These are phyloP conservation scores for Pichia sp. DNA, from an alignment of 1,139 yeast species.

Conservation along the genomic window DNA sequence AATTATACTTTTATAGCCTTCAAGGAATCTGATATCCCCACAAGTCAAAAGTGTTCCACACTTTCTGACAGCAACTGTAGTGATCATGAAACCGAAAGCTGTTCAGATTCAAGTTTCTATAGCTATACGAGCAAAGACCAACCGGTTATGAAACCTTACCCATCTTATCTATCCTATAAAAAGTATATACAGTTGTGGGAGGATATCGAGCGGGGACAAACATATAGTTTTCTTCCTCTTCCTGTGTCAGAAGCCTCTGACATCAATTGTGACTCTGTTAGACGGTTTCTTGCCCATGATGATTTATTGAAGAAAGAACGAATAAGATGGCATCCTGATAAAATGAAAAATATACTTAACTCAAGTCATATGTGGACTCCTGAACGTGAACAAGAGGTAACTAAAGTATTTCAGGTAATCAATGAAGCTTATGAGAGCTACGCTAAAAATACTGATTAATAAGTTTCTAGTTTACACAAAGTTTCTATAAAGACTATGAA, in stretches of 20 bases:
- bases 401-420: constrained; percentile 33
- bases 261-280: constrained; percentile 18
- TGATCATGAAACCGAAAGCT: not conserved
- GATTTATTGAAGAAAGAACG: constrained; percentile 40
- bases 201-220: constrained; percentile 7
- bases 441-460: no score
- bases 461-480: not conserved
- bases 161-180: constrained; percentile 17
- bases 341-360: constrained; percentile 26
- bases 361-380: constrained; percentile 4
- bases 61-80: not conserved
- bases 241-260: constrained; percentile 22
- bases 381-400: constrained; percentile 21
- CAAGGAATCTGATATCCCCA: constrained; percentile 12
- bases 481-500: not conserved
- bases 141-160: no score
- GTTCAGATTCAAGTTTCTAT: not conserved
- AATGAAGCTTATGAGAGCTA: constrained; percentile 34
- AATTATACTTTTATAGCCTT: constrained; percentile 30
- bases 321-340: constrained; percentile 67
- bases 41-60: not conserved
- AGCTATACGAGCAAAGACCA: no score
- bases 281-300: constrained; percentile 22
- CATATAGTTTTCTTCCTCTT: constrained; percentile 10
- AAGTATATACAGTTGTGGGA: constrained; percentile 28